Percentiles rank a stretch among this genome's conserved stretches.
phyloP scores from a whole-genome alignment of 805 yeast genomes.

The Ogataea corticis region DNA sequence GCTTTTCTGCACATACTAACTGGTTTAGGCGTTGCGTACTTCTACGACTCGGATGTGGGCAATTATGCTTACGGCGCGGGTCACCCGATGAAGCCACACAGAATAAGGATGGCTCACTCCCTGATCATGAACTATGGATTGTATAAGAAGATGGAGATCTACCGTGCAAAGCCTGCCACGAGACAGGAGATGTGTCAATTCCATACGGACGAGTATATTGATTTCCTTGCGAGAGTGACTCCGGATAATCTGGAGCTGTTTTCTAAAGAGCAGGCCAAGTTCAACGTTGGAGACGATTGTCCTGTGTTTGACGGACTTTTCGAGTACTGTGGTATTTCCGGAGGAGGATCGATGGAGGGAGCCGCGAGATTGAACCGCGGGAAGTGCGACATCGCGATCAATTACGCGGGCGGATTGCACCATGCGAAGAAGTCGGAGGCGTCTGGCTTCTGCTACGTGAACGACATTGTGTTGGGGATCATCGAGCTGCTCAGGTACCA shows the following conservation, averaged over 20 bases:
- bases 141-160: slow-evolving; percentile 95
- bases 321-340: slow-evolving; percentile 74
- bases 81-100: slow-evolving; percentile 98
- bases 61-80: slow-evolving; percentile 98
- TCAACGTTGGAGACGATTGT: slow-evolving; percentile 95
- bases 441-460: slow-evolving; percentile 86
- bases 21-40: slow-evolving; percentile 63
- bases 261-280: slow-evolving; percentile 83
- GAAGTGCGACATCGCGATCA: slow-evolving; percentile 87
- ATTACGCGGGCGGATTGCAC: slow-evolving; percentile 92
- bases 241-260: slow-evolving; percentile 90
- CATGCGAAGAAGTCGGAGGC: slow-evolving; percentile 92
- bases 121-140: slow-evolving; percentile 95
- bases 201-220: slow-evolving; percentile 96
- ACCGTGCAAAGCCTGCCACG: slow-evolving; percentile 96
- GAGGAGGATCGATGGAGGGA: slow-evolving; percentile 91
- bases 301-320: slow-evolving; percentile 80
- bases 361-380: slow-evolving; percentile 79
- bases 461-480: slow-evolving; percentile 86
- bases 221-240: slow-evolving; percentile 83
- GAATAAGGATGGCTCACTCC: slow-evolving; percentile 98
- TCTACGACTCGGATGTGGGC: slow-evolving; percentile 91
- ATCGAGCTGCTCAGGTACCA: slow-evolving; percentile 76
- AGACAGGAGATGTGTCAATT: slow-evolving; percentile 98
- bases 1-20: slow-evolving; percentile 4